phyloP scores from a whole-genome alignment of 2,329 filamentous ascomycete genomes.

The Fusarium ambrosium region DNA sequence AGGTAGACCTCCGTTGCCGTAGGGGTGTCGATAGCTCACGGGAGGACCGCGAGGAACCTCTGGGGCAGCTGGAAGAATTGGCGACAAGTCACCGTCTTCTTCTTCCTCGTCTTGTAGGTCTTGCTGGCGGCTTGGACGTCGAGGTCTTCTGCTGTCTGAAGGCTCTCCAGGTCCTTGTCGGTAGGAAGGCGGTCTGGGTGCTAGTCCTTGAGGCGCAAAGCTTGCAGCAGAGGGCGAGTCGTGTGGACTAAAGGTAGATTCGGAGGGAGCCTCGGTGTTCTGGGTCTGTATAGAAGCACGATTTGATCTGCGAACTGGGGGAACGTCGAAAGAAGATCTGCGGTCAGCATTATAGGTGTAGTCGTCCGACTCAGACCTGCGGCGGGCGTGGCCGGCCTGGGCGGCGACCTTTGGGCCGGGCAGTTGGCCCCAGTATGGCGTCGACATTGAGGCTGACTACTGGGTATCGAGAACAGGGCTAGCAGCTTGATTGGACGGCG shows the following conservation, averaged over 20 bases:
- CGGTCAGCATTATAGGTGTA: conserved; percentile 49
- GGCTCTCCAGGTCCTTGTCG: conserved; percentile 59
- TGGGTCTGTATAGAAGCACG: conserved; percentile 69
- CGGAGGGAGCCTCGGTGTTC: conserved; percentile 67
- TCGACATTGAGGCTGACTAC: conserved; percentile 56
- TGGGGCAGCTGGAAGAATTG: conserved; percentile 66
- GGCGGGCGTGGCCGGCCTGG: conserved; percentile 51
- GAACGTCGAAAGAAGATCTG: conserved; percentile 52
- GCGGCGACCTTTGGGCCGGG: conserved; percentile 61
- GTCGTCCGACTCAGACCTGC: conserved; percentile 52
- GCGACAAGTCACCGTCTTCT: conserved; percentile 51
- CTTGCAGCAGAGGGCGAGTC: conserved; percentile 67
- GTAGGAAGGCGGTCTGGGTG: conserved; percentile 71
- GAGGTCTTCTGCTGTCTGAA: conserved; percentile 60
- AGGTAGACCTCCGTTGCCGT: conserved; percentile 48
- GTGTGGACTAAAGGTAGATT: conserved; percentile 71
- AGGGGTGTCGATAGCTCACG: conserved; percentile 67
- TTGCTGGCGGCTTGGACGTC: conserved; percentile 51
- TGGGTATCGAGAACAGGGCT: conserved; percentile 20
- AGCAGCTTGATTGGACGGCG: conserved; percentile 46
- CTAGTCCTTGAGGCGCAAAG: conserved; percentile 65
- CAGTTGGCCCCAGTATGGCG: conserved; percentile 72
- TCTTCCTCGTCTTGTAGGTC: conserved; percentile 56
- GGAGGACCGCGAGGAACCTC: conserved; percentile 73
- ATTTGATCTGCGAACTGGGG: conserved; percentile 61